phyloP scores from a whole-genome alignment of 2,329 filamentous ascomycete species.

The Periglandula ipomoeae region DNA sequence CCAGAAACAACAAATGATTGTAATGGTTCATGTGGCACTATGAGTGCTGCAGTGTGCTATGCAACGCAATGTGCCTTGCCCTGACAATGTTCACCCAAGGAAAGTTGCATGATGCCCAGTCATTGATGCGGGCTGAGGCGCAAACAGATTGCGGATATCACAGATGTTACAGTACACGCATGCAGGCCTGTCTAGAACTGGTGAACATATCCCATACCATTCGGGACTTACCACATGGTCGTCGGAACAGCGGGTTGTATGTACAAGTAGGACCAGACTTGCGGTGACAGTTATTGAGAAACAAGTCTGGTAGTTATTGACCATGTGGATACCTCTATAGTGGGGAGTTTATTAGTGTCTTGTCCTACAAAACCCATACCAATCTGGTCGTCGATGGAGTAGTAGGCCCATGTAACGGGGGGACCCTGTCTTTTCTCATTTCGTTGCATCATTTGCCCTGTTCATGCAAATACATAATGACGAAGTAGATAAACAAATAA shows the following conservation, averaged over 20 bases:
- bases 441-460: not conserved
- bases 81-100: no score
- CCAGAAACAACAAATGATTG: not conserved
- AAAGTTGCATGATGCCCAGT: no score
- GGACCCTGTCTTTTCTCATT: not conserved
- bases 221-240: no score
- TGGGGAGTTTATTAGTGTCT: not conserved
- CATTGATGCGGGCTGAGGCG: no score
- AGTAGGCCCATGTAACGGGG: not conserved
- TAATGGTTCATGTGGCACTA: not conserved
- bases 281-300: conserved; percentile 1
- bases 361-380: not conserved
- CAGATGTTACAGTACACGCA: no score
- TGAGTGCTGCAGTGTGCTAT: no score
- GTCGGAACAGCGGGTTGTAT: not conserved
- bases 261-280: not conserved
- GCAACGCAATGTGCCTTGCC: no score
- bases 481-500: not conserved
- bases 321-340: not conserved
- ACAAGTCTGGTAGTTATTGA: not conserved
- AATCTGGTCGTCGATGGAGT: not conserved
- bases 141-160: no score
- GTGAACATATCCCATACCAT: no score
- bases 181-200: no score
- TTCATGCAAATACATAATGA: not conserved